Base-by-base conservation (phyloP, 108 stramenopile genomes). In the Cyclotella sp. region DNA sequence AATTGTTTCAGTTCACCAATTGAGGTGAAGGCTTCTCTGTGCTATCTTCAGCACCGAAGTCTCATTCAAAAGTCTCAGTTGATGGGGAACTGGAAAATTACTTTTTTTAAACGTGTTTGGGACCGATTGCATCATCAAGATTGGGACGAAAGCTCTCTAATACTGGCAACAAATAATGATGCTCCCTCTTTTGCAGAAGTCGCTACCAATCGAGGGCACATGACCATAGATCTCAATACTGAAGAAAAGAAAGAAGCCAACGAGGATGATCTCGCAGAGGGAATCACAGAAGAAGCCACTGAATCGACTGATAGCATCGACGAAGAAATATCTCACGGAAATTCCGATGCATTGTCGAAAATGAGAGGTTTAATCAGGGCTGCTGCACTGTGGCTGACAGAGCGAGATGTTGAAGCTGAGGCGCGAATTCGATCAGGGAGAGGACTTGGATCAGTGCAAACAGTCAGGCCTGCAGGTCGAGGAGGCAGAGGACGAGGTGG, bases 71-170 rank as follows among this genome's bases (percentile, higher is more conserved):
- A 93, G 68, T 79, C 82, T 22, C 88, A 95, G 59, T 69, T 93
- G 22, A 76, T 85, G 26, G 88, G 87, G 27, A 78, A 82, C 53
- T 95, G 91, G 91, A 95, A 95, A 72, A 87, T 89, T 61, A 79
- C 85, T 0, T 91, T 91, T 57, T 95, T 91, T 67, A 90, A 89
- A 68, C 86, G 88, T 69, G 83, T 95, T 0, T 95, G 91, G 91
- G 88, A 91, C 19, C 73, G 91, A 3, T 77, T 95, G 12, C 94
- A 95, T 53, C 71, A 86, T 15, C 83, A 91, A 60, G 73, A 85
- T 12, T 88, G 87, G 88, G 72, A 62, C 28, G 49, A 70, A n/a
- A 65, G 55, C 24, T 57, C 55, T 8, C 24, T 26, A 12, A 24
- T 8, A 24, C 55, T 22, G n/a, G 3, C 15, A n/a, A n/a, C n/a